Conservation (phyloP, 345 rosid genomes). For the Gossypium rotundifolium region DNA sequence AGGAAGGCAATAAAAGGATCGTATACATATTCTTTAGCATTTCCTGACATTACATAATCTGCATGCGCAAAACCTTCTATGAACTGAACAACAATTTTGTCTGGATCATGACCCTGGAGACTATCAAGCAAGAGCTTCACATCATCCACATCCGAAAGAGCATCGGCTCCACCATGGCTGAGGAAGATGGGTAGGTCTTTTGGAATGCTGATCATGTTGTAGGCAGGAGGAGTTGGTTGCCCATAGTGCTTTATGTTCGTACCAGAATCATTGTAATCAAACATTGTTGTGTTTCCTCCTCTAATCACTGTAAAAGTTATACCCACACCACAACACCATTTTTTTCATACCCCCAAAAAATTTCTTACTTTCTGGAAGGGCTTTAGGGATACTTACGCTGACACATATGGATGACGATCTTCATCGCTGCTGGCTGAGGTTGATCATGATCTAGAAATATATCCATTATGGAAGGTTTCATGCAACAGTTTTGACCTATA, state of each 20-base stretch:
- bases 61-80: constrained; percentile 34
- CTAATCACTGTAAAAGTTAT: constrained; percentile 25
- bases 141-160: constrained; percentile 34
- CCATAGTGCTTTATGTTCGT: constrained; percentile 41
- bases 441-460: constrained; percentile 39
- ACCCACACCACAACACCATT: neutral
- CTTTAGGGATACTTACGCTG: constrained; percentile 35
- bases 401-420: constrained; percentile 50
- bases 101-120: constrained; percentile 28
- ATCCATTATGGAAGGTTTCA: constrained; percentile 28
- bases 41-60: constrained; percentile 37
- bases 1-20: constrained; percentile 42
- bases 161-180: constrained; percentile 41
- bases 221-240: constrained; percentile 30
- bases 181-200: constrained; percentile 38
- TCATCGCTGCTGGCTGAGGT: constrained; percentile 44
- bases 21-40: constrained; percentile 38
- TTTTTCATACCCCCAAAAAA: neutral
- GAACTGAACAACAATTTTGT: constrained; percentile 29
- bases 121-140: constrained; percentile 30
- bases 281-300: constrained; percentile 35
- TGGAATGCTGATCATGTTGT: constrained; percentile 40
- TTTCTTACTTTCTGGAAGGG: neutral
- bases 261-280: constrained; percentile 25
- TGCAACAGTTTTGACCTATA: constrained; percentile 52